Evolutionary conservation across 2,329 filamentous ascomycete genomes (phyloP).

Genomic region (Raffaelea deltoideospora): DNA sequence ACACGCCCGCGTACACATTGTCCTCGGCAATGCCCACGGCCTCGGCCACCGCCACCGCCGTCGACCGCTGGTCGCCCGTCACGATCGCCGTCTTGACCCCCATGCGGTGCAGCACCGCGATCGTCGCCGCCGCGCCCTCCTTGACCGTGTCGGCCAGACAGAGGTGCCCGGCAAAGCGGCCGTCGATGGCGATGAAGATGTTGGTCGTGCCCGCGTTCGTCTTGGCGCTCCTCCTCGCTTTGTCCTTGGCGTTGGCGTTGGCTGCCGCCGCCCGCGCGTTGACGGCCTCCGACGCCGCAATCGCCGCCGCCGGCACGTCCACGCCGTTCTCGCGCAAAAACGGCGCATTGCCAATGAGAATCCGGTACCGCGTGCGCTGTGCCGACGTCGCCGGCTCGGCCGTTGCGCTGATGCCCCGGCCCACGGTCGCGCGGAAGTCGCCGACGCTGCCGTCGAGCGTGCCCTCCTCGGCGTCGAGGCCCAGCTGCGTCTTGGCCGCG

Average conservation of each 20-base stretch:
- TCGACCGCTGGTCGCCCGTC: slow-evolving; percentile 78
- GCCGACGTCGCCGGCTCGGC: slow-evolving; percentile 60
- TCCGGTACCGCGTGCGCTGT: slow-evolving; percentile 57
- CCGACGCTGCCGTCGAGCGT: slow-evolving; percentile 71
- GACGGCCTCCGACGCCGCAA: slow-evolving; percentile 46
- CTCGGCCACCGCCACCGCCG: slow-evolving; percentile 69
- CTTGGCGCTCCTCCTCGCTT: slow-evolving; percentile 12
- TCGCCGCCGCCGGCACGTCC: slow-evolving; percentile 44
- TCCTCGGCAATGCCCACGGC: slow-evolving; percentile 65
- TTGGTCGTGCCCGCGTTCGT: slow-evolving; percentile 59
- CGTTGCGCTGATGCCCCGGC: slow-evolving; percentile 67
- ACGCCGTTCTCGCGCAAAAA: slow-evolving; percentile 63
- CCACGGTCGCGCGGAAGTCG: slow-evolving; percentile 71
- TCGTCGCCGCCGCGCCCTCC: slow-evolving; percentile 63
- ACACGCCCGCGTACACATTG: slow-evolving; percentile 74
- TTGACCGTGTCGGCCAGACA: slow-evolving; percentile 86
- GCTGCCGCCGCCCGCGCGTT: slow-evolving; percentile 25
- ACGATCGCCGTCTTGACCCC: slow-evolving; percentile 81
- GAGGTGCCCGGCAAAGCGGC: slow-evolving; percentile 64
- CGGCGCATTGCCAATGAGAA: slow-evolving; percentile 69
- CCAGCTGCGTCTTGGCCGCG: slow-evolving; percentile 62
- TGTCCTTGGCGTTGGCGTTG: background rate
- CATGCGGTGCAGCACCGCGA: slow-evolving; percentile 71
- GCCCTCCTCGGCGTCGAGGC: slow-evolving; percentile 53
- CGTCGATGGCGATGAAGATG: slow-evolving; percentile 83